phyloP scores from a whole-genome alignment of 1,139 yeast species.

The Pneumocystis wakefieldiae region DNA sequence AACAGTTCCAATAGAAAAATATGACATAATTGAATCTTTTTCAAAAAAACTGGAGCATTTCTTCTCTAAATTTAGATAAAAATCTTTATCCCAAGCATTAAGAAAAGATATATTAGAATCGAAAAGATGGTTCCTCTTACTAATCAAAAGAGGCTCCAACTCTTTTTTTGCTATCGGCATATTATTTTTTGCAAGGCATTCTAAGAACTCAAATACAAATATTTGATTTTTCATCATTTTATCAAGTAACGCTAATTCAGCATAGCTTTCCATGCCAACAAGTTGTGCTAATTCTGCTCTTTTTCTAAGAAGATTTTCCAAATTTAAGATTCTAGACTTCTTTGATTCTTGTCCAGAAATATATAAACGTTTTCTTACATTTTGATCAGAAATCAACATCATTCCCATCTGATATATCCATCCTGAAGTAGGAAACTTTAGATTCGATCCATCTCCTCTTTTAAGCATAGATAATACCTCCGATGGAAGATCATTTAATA shows the following conservation, averaged over 20 bases:
- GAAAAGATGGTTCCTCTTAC: constrained; percentile 24
- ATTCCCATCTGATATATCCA: constrained; percentile 52
- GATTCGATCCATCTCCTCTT: constrained; percentile 15
- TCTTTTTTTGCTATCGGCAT: constrained; percentile 49
- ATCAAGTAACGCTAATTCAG: constrained; percentile 70
- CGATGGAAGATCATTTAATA: constrained; percentile 20
- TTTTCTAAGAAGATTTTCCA: constrained; percentile 46
- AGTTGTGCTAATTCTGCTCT: constrained; percentile 60
- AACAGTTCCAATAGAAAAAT: constrained; percentile 75
- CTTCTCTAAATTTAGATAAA: constrained; percentile 33
- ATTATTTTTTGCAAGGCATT: constrained; percentile 39
- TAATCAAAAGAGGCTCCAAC: constrained; percentile 31
- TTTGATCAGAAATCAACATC: constrained; percentile 41
- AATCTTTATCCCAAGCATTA: constrained; percentile 90
- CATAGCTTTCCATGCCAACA: constrained; percentile 57
- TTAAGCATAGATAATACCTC: constrained; percentile 7
- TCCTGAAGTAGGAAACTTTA: constrained; percentile 55
- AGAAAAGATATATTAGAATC: constrained; percentile 22
- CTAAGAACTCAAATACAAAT: constrained; percentile 56
- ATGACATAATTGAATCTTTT: constrained; percentile 23
- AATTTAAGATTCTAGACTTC: constrained; percentile 41
- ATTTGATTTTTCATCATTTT: constrained; percentile 81
- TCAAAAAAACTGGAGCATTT: constrained; percentile 16
- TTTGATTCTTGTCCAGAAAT: constrained; percentile 44
- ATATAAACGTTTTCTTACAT: constrained; percentile 59